Percentiles rank a stretch among this genome's conserved stretches.
phyloP scores from a whole-genome alignment of 495 filamentous ascomycete genomes.

The Rusavskia elegans region DNA sequence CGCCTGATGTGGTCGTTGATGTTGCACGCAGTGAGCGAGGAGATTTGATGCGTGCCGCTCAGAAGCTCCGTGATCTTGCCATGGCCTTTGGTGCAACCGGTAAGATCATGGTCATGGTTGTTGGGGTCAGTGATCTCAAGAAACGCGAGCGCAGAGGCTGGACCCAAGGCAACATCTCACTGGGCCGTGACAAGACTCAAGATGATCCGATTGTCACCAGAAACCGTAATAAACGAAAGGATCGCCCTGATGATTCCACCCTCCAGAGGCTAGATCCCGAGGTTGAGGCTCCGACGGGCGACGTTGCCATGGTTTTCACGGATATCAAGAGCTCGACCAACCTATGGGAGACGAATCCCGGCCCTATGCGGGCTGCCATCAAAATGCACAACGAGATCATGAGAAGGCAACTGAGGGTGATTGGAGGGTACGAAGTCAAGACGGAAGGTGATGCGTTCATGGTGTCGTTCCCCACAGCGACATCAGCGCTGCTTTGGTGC shows the following conservation, averaged over 20 bases:
- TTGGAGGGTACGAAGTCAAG: slow-evolving; percentile 97
- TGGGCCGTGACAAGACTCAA: slow-evolving; percentile 51
- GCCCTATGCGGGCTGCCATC: slow-evolving; percentile 89
- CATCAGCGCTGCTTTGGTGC: slow-evolving; percentile 84
- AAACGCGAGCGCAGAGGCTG: slow-evolving; percentile 58
- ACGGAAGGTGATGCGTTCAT: slow-evolving; percentile 99
- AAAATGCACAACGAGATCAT: slow-evolving; percentile 92
- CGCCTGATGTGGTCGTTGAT: slow-evolving; percentile 79
- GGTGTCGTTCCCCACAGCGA: slow-evolving; percentile 94
- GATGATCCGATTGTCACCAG: slow-evolving; percentile 53
- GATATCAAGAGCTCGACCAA: slow-evolving; percentile 98
- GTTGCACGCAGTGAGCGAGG: slow-evolving; percentile 66
- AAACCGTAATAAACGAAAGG: slow-evolving; percentile 45
- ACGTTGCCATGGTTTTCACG: slow-evolving; percentile 89
- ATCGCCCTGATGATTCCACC: slow-evolving; percentile 58
- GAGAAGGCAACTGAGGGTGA: slow-evolving; percentile 78
- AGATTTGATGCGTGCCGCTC: slow-evolving; percentile 91
- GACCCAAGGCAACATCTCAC: slow-evolving; percentile 62
- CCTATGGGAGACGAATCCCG: slow-evolving; percentile 90
- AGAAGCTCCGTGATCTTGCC: slow-evolving; percentile 86
- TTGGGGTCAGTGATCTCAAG: slow-evolving; percentile 80
- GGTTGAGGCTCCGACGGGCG: slow-evolving; percentile 76
- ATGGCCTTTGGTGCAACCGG: slow-evolving; percentile 84
- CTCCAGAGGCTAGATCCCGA: slow-evolving; percentile 72
- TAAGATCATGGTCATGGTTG: slow-evolving; percentile 98